Conservation (phyloP, 2,329 filamentous ascomycete species). For the Phymatotrichopsis omnivora region DNA sequence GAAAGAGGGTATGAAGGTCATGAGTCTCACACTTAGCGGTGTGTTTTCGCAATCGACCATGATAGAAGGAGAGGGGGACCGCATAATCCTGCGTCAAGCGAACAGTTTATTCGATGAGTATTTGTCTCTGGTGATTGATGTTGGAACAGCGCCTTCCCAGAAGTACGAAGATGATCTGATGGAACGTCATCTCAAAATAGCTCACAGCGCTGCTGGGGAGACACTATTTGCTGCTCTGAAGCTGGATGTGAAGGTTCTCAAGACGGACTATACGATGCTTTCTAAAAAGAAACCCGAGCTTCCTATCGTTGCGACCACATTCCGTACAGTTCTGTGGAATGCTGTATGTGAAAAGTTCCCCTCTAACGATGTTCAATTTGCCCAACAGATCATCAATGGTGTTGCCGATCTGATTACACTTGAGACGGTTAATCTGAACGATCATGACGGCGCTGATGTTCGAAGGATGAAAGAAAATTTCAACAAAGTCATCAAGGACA, state of each 20-base stretch:
- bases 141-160: slow-evolving; percentile 19
- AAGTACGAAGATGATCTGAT: slow-evolving; percentile 22
- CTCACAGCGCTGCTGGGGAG: slow-evolving; percentile 17
- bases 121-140: slow-evolving; percentile 32
- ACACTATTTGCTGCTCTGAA: slow-evolving; percentile 27
- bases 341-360: slow-evolving; percentile 27
- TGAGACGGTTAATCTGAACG: slow-evolving; percentile 22
- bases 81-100: slow-evolving; percentile 42
- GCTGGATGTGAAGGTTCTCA: slow-evolving; percentile 28
- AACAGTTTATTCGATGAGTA: slow-evolving; percentile 40
- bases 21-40: slow-evolving; percentile 40
- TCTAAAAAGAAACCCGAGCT: slow-evolving; percentile 23
- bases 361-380: slow-evolving; percentile 26
- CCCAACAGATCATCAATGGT: slow-evolving; percentile 23
- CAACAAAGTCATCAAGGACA: slow-evolving; percentile 58
- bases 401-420: slow-evolving; percentile 27
- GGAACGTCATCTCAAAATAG: slow-evolving; percentile 22
- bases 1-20: slow-evolving; percentile 38
- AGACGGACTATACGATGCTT: slow-evolving; percentile 26
- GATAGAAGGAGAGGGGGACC: slow-evolving; percentile 39
- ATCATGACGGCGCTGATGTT: slow-evolving; percentile 38
- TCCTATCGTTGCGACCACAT: slow-evolving; percentile 16
- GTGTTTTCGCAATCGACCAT: slow-evolving; percentile 37
- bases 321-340: slow-evolving; percentile 27
- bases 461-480: slow-evolving; percentile 52